A percentile compares a stretch with the other conserved stretches of the same genome.
phyloP scores from a whole-genome alignment of 169 alveolate genomes.

The Plasmodium vivax region DNA sequence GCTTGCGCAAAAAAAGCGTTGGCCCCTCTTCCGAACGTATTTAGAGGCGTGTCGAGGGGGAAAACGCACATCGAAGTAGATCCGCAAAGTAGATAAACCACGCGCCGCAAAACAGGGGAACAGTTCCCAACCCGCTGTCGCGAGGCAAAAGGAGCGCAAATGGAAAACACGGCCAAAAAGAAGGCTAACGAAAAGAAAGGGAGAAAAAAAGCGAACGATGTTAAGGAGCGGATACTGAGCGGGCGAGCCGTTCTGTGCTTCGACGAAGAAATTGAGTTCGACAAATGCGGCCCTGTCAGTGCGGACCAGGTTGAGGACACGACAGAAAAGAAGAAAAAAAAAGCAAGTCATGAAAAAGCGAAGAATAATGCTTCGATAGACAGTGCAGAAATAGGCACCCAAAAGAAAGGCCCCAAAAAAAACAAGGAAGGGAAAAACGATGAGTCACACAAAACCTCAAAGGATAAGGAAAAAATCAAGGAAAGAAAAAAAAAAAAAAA shows the following conservation, averaged over 20 bases:
- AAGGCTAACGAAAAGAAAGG: neutral
- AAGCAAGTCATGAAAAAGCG: neutral
- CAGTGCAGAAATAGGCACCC: neutral
- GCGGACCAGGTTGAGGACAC: neutral
- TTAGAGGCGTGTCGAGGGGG: constrained; percentile 1
- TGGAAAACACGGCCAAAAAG: constrained; percentile 62
- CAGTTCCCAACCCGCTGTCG: neutral
- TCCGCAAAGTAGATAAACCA: neutral
- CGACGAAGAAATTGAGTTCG: constrained; percentile 70
- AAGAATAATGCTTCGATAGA: neutral
- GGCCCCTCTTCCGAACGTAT: neutral
- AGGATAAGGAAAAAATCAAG: neutral
- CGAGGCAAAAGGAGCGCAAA: neutral
- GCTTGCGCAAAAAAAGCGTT: too few species aligned
- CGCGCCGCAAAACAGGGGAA: neutral
- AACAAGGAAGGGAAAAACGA: constrained; percentile 3
- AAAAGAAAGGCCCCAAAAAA: constrained; percentile 36
- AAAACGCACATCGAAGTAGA: neutral
- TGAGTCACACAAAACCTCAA: neutral
- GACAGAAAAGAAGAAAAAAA: constrained; percentile 13
- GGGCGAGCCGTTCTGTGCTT: constrained; percentile 37
- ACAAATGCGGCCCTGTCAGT: constrained; percentile 21
- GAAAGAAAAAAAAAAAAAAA: neutral
- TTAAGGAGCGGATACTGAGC: constrained; percentile 36
- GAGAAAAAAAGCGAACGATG: constrained; percentile 31